Conservation (phyloP, 108 stramenopile species). For the Cyclotella cryptica region DNA sequence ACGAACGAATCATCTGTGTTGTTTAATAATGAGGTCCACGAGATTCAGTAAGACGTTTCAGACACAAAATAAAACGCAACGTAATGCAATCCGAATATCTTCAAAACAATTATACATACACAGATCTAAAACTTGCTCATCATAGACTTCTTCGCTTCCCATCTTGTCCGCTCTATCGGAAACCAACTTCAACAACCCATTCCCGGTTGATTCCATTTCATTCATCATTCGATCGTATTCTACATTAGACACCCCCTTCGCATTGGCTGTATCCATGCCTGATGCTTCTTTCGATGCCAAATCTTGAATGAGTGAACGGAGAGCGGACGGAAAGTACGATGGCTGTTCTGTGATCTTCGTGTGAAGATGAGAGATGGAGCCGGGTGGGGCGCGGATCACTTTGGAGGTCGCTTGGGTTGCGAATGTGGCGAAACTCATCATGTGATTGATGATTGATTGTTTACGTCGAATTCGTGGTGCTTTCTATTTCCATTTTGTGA, state of each 20-base stretch:
- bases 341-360: not conserved
- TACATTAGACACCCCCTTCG: not conserved
- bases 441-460: not conserved
- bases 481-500: too few species aligned
- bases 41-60: not conserved
- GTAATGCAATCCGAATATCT: too few species aligned
- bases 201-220: not conserved
- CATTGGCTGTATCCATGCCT: not conserved
- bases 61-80: not conserved
- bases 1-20: constrained; percentile 38
- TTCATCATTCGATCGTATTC: constrained; percentile 2
- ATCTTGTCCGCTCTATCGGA: constrained; percentile 2
- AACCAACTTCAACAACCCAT: not conserved
- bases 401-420: not conserved
- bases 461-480: too few species aligned
- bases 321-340: not conserved
- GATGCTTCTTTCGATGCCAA: not conserved
- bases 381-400: constrained; percentile 5
- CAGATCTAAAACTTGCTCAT: constrained; percentile 13
- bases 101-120: constrained; percentile 9
- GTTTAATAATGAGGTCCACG: not conserved
- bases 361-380: constrained; percentile 1
- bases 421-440: constrained; percentile 1
- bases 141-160: constrained; percentile 27
- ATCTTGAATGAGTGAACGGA: not conserved